Evolutionary conservation across 2,329 filamentous ascomycete species (phyloP), one percentile per base, ranked within the genome.

Genomic region (Aspergillus caelatus): DNA sequence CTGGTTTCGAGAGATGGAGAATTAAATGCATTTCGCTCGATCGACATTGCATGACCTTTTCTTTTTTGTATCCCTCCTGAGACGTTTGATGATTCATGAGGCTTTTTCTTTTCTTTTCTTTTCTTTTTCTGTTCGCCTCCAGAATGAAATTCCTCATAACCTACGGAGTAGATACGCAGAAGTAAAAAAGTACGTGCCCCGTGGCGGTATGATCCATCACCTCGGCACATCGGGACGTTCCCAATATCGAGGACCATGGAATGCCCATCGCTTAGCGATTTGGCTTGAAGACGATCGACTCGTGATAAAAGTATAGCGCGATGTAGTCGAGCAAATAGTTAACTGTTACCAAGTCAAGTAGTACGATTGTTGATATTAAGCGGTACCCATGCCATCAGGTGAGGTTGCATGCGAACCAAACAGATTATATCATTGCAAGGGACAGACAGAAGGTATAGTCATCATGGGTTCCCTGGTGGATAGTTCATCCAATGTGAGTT

Each of bases 1-100:
- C 14, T 41, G 21, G 16, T 36, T 45, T 16, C 21, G n/a, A 36
- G 23, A 48, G 57, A 58, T 50, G 39, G 57, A 26, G 43, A 58
- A 26, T 34, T n/a, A 21, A 39, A 23, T 36, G n/a, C 21, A 1
- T 23, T 23, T 14, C 23, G n/a, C 28, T 52, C 68, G 71, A 75
- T 75, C 71, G 71, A 73, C 74, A 73, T 69, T 74, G 72, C 72
- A 75, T 72, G 68, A 68, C 68, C 67, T 67, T 61, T 56, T n/a
- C 34, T 32, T 45, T 26, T 58, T 62, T 58, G 57, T 14, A 5
- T 26, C 26, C 61, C 66, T 67, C 68, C 67, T 72, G 67, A 70
- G 68, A 55, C 53, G 19, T 52, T 52, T 52, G 16, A 30, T 23
- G 53, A 30, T 50, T 58, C 57, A 50, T 52, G 23, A 23, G 36